Base-by-base conservation (phyloP, 495 filamentous ascomycete species). In the Xylaria bambusicola region DNA sequence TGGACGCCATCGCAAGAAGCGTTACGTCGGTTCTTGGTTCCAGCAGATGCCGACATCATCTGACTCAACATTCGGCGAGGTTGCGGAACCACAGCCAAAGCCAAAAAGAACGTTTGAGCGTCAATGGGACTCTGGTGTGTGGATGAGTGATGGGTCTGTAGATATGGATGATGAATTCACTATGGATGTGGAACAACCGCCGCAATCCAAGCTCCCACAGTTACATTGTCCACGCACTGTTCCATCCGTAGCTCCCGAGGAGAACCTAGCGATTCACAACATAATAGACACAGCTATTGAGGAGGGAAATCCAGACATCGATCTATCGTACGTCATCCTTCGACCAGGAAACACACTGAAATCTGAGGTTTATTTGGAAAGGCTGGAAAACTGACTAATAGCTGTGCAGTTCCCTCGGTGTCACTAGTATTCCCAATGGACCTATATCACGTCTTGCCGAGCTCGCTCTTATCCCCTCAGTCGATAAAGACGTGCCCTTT, bases 101-200 rank as follows among this genome's bases (percentile, higher is more conserved):
- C 62, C 70, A 20, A 86, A 84, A 68, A 71, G 85, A 42, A 74
- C 77, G 5, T 81, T 91, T 29, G 79, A 80, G 67, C 76, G 89
- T 26, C 78, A 88, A 62, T 73, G 84, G n/a, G 91, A 95, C 69
- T 92, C 88, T 73, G 90, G 88, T 53, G 85, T 93, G n/a, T 93
- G 84, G 80, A 83, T 93, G 83, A 89, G 87, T 64, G 88, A 89
- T 56, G 70, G 47, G 9, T 67, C 72, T 15, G 75, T 74, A 7
- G 75, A 83, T 46, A 61, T 71, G 1, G 77, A 77, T 21, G 76
- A 77, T 3, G 58, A 60, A 20, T 42, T 71, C 1, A n/a, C 13
- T 20, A 6, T 38, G 38, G 65, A 73, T 1, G 56, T 73, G 21
- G 63, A 69, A 15, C 24, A 55, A 6, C 52, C 62, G 20, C 23